Conservation (phyloP, 2,329 filamentous ascomycete genomes). For the Lithohypha guttulata region DNA sequence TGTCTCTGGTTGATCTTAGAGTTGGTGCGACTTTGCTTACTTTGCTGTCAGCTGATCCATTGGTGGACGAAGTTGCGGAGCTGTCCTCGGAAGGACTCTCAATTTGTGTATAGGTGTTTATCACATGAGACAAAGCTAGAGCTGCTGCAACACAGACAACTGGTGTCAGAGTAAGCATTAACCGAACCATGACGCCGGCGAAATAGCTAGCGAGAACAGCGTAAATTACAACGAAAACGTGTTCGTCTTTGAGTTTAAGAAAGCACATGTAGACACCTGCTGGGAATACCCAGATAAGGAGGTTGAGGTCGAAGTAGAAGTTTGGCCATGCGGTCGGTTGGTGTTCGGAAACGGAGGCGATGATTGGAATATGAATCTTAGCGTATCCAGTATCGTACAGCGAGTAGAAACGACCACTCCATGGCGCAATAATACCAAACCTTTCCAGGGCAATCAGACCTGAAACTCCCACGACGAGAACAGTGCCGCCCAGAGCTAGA, state of each 20-base stretch:
- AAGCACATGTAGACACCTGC: conserved; percentile 98
- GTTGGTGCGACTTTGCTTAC: conserved; percentile 46
- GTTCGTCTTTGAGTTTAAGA: conserved; percentile 84
- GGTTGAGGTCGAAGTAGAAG: conserved; percentile 97
- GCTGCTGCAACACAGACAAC: conserved; percentile 92
- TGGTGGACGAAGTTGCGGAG: conserved; percentile 26
- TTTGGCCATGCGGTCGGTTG: conserved; percentile 98
- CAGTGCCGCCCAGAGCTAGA: conserved; percentile 59
- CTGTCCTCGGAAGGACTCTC: conserved; percentile 49
- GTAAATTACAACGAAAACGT: conserved; percentile 96
- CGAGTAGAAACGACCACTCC: conserved; percentile 98
- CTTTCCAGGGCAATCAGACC: conserved; percentile 76
- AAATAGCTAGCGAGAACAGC: conserved; percentile 96
- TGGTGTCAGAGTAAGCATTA: conserved; percentile 95
- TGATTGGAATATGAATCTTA: conserved; percentile 98
- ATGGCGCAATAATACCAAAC: conserved; percentile 85
- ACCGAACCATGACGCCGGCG: conserved; percentile 95
- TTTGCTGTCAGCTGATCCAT: conserved; percentile 28
- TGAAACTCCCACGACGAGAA: conserved; percentile 62
- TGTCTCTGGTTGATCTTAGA: conserved; percentile 60
- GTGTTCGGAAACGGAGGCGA: conserved; percentile 98
- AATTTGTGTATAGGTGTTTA: conserved; percentile 71
- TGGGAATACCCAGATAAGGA: conserved; percentile 98
- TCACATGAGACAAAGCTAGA: conserved; percentile 72
- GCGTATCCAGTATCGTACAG: conserved; percentile 98